Conservation (phyloP, 306 rosid species). For the Prunus campanulata region DNA sequence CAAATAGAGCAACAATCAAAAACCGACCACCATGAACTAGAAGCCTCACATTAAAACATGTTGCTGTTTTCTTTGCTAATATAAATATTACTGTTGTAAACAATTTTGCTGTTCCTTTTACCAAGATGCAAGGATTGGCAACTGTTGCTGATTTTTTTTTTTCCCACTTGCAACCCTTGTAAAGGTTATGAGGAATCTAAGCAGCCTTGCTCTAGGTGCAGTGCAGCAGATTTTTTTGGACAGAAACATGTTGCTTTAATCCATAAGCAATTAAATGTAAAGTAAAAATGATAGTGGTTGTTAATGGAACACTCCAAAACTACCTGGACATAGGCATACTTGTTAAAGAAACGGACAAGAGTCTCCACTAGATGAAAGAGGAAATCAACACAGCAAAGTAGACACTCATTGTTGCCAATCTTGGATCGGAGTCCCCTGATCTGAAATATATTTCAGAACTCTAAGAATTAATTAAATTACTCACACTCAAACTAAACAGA, state of each 20-base stretch:
- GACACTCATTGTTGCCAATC: slow-evolving; percentile 92
- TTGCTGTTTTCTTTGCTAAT: background rate
- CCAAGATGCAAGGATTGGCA: background rate
- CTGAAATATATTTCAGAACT: slow-evolving; percentile 36
- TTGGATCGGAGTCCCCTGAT: slow-evolving; percentile 89
- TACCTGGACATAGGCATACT: slow-evolving; percentile 99
- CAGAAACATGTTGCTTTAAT: background rate
- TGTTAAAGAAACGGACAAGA: slow-evolving; percentile 94
- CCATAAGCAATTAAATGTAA: slow-evolving; percentile 1
- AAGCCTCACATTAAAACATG: background rate
- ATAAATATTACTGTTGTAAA: background rate
- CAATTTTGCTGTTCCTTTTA: background rate
- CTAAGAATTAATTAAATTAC: background rate
- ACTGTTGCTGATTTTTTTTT: background rate
- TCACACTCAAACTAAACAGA: background rate
- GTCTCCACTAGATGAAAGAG: slow-evolving; percentile 96
- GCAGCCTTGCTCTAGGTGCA: background rate
- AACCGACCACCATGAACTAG: background rate
- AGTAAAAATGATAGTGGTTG: background rate
- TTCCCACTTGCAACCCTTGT: background rate
- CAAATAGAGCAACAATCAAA: background rate
- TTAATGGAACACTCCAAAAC: slow-evolving; percentile 12
- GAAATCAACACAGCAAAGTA: slow-evolving; percentile 96
- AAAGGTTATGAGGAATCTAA: background rate
- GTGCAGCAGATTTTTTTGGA: slow-evolving; percentile 2